Evolutionary conservation across 2,329 filamentous ascomycete species (phyloP).

Genomic region (Bertia moriformis): DNA sequence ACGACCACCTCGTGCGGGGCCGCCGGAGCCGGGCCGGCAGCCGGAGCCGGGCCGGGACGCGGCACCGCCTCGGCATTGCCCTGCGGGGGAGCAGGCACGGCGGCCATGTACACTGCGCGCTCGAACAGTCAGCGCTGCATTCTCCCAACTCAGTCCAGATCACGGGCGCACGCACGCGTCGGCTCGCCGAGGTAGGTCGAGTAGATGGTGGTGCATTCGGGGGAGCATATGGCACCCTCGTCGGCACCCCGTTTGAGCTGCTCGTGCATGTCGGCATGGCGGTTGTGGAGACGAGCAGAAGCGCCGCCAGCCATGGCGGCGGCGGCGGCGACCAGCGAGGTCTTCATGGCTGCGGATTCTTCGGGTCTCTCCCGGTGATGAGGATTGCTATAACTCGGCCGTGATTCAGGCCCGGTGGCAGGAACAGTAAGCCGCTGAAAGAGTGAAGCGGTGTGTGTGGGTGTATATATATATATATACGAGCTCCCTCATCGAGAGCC

Average conservation of each 20-base stretch:
- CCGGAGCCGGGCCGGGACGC: constrained; percentile 8
- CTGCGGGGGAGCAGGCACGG: not conserved
- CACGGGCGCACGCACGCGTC: constrained; percentile 49
- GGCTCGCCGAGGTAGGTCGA: constrained; percentile 54
- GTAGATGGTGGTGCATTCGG: constrained; percentile 59
- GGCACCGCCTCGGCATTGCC: constrained; percentile 3
- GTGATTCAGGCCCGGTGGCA: constrained; percentile 3
- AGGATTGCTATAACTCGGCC: not conserved
- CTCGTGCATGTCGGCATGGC: constrained; percentile 38
- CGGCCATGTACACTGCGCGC: constrained; percentile 4
- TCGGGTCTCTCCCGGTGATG: not conserved
- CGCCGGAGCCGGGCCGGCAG: constrained; percentile 17
- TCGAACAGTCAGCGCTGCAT: constrained; percentile 3
- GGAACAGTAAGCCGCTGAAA: constrained; percentile 71
- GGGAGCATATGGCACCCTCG: constrained; percentile 31
- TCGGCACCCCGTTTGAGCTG: constrained; percentile 18
- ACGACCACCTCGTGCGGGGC: constrained; percentile 28
- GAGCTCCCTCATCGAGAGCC: too few species aligned
- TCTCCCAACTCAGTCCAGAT: not conserved
- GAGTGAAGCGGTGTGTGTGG: constrained; percentile 62
- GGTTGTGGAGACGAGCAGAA: constrained; percentile 38
- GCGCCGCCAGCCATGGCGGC: constrained; percentile 42
- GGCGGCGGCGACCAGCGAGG: constrained; percentile 49
- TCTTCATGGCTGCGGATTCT: constrained; percentile 45
- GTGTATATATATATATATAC: too few species aligned